These are phyloP conservation scores for Corylus heterophylla DNA, from an alignment of 306 rosid species.

Conservation along the genomic window DNA sequence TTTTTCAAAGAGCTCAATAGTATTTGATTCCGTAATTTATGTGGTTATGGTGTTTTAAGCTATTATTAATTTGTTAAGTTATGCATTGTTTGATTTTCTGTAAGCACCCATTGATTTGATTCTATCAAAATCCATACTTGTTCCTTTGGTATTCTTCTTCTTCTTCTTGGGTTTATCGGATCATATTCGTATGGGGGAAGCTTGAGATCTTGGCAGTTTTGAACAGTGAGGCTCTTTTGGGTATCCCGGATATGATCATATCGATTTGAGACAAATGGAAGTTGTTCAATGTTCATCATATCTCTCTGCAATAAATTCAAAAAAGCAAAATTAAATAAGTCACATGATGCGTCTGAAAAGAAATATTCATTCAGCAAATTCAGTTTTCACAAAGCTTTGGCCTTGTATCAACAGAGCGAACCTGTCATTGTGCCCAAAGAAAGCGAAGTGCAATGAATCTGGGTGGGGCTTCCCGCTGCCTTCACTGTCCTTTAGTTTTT, in stretches of 20 bases:
- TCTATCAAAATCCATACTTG: conserved; percentile 2
- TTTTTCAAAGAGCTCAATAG: conserved; percentile 24
- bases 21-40: conserved; percentile 32
- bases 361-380: background rate
- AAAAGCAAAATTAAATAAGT: too few species aligned
- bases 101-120: conserved; percentile 23
- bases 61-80: background rate
- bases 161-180: background rate
- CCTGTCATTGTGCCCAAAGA: background rate
- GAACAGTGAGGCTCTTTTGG: background rate
- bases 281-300: background rate
- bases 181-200: background rate
- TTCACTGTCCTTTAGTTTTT: background rate
- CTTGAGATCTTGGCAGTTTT: background rate
- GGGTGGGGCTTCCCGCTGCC: background rate
- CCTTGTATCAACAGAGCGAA: background rate
- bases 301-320: too few species aligned
- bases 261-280: background rate
- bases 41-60: background rate
- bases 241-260: background rate
- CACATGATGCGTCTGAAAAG: too few species aligned
- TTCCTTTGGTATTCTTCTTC: background rate
- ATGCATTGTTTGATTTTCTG: conserved; percentile 18
- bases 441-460: background rate
- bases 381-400: background rate